Evolutionary conservation across 164 flowering plant genomes (phyloP), one percentile per base, ranked within the genome.

Genomic region (Vitis rotundifolia): DNA sequence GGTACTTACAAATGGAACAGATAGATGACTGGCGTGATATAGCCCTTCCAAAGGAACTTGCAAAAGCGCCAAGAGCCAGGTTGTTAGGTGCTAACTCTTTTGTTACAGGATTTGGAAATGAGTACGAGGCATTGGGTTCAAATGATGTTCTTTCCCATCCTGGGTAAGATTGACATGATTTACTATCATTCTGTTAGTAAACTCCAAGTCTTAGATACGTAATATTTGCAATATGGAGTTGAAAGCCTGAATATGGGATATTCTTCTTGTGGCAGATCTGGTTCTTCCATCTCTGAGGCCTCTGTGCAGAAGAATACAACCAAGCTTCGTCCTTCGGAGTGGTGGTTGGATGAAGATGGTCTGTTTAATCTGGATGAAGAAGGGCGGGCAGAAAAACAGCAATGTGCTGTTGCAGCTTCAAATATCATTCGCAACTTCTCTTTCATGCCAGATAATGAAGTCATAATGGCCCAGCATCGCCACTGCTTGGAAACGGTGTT

Each of bases 1-100:
- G 2, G 44, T 37, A 37, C 44, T 37, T 37, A 37, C 26, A 53
- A 61, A 44, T 71, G 22, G 52, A 66, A 67, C 88, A 95, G 97
- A 81, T 95, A 16, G 99, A 95, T 87, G 99, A 93, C 54, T 95
- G 99, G 99, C 90, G 98, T 78, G 99, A 93, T 71, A 84, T 95
- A 65, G 87, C 97, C 58, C 84, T 89, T 64, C 97, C 99, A 19
- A 91, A 83, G 76, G 97, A 90, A 11, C 78, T 80, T 29, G 70
- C 66, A 8, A 87, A 80, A 76, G 75, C 71, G 59, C 80, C 86
- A 57, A 83, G 98, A 73, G 77, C 71, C 61, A 87, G 97, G 80
- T 64, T 78, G 48, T 76, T 95, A 77, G 97, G 95, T 63, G 80
- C 80, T 29, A 93, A 84, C 83, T 83, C 93, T 71, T 47, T 75